Evolutionary conservation across 2,329 filamentous ascomycete species (phyloP).

Genomic region (Dactylella cylindrospora): DNA sequence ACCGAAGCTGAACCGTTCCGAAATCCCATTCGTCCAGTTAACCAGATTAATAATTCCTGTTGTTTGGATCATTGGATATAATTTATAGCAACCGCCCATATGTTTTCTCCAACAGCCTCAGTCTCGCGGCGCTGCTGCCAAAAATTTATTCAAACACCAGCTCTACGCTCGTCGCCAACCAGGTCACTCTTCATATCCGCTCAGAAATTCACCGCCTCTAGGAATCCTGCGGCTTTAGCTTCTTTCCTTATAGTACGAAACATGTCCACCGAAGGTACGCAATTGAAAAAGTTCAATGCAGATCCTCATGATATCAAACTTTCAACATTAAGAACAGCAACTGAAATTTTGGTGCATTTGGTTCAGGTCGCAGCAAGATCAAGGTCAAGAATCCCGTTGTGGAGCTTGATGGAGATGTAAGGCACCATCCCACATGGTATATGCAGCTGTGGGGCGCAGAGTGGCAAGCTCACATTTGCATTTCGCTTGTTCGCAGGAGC

Average conservation of each 20-base stretch:
- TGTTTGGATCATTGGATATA: constrained; percentile 2
- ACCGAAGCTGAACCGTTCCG: constrained; percentile 2
- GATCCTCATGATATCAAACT: no score
- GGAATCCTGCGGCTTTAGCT: constrained; percentile 19
- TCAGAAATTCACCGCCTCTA: background rate
- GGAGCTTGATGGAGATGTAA: constrained; percentile 81
- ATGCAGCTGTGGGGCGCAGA: background rate
- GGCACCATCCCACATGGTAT: constrained; percentile 30
- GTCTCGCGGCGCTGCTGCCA: constrained; percentile 35
- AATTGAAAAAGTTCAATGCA: no score
- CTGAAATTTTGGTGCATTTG: constrained; percentile 1
- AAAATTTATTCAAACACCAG: constrained; percentile 29
- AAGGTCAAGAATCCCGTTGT: constrained; percentile 99
- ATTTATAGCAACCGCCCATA: constrained; percentile 12
- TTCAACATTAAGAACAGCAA: no score
- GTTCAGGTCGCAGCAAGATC: constrained; percentile 68
- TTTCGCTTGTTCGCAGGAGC: constrained; percentile 59
- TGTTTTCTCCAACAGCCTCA: constrained; percentile 34
- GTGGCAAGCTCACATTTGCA: constrained; percentile 1
- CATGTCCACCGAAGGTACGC: constrained; percentile 29
- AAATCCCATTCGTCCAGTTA: constrained; percentile 28
- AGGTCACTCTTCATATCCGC: constrained; percentile 28
- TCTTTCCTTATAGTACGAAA: constrained; percentile 31
- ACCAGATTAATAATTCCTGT: background rate
- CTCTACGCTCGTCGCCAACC: constrained; percentile 8